Evolutionary conservation across 441 rosid genomes (phyloP).

Genomic region (Pelargonium australe): DNA sequence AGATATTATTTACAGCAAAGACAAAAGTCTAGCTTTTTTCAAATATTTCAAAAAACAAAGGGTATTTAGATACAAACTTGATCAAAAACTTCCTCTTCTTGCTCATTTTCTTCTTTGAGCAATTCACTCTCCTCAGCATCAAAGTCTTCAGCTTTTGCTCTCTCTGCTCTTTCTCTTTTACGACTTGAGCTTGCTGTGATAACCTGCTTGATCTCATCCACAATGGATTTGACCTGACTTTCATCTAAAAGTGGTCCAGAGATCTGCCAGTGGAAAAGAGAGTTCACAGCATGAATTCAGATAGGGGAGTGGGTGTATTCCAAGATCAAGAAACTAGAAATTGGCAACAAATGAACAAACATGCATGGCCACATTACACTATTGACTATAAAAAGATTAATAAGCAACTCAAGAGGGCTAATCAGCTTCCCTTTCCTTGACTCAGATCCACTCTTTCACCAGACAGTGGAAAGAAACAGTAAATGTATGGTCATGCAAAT

Average conservation of each 20-base stretch:
- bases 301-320: no score
- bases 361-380: no score
- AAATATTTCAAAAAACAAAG: constrained; percentile 13
- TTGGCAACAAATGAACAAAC: not conserved
- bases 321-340: not conserved
- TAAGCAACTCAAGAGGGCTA: no score
- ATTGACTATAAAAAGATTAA: no score
- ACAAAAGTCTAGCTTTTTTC: not conserved
- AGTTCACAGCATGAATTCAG: constrained; percentile 15
- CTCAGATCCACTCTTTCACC: no score
- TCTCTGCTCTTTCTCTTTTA: constrained; percentile 86
- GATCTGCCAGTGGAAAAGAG: constrained; percentile 47
- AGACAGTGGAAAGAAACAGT: no score
- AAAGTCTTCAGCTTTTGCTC: constrained; percentile 94
- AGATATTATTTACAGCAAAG: not conserved
- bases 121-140: constrained; percentile 97
- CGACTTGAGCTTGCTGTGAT: constrained; percentile 96
- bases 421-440: no score
- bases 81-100: constrained; percentile 98
- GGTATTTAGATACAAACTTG: constrained; percentile 53
- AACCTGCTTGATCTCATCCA: constrained; percentile 88
- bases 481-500: no score
- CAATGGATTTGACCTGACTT: constrained; percentile 81
- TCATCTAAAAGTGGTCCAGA: constrained; percentile 76
- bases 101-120: constrained; percentile 97